Conservation (phyloP, 768 basidiomycete species). For the Hericium rajendrae region DNA sequence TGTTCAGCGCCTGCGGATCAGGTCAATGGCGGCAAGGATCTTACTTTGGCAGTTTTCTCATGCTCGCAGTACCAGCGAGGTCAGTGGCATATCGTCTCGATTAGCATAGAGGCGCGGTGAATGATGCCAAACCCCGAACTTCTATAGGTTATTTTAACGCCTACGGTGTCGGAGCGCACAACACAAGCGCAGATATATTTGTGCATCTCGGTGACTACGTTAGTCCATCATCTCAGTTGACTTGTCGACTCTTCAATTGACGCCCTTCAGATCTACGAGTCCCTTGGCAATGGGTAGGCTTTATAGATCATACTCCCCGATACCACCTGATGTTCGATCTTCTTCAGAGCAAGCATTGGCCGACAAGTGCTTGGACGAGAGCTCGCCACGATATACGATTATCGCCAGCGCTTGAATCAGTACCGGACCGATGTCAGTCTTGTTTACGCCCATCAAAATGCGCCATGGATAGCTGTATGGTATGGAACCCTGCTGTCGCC, state of each 20-base stretch:
- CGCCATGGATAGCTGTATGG: slow-evolving; percentile 52
- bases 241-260: background rate
- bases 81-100: slow-evolving; percentile 10
- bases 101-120: background rate
- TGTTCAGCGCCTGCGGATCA: slow-evolving; percentile 32
- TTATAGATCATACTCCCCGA: background rate
- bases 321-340: background rate
- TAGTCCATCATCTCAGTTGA: slow-evolving; percentile 9
- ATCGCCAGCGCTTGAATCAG: slow-evolving; percentile 39
- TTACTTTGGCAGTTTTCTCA: slow-evolving; percentile 49
- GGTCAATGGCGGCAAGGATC: slow-evolving; percentile 43
- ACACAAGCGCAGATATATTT: slow-evolving; percentile 42
- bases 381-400: slow-evolving; percentile 46
- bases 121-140: background rate
- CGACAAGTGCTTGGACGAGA: slow-evolving; percentile 43
- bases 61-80: slow-evolving; percentile 47
- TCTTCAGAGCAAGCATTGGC: slow-evolving; percentile 34
- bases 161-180: slow-evolving; percentile 45
- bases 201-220: slow-evolving; percentile 55
- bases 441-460: slow-evolving; percentile 36
- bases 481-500: slow-evolving; percentile 14
- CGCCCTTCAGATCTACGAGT: slow-evolving; percentile 36
- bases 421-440: slow-evolving; percentile 45
- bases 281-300: slow-evolving; percentile 24
- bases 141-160: slow-evolving; percentile 48